These are phyloP conservation scores for Trebouxia sp. DNA, from an alignment of 139 green algal genomes.

Conservation along the genomic window DNA sequence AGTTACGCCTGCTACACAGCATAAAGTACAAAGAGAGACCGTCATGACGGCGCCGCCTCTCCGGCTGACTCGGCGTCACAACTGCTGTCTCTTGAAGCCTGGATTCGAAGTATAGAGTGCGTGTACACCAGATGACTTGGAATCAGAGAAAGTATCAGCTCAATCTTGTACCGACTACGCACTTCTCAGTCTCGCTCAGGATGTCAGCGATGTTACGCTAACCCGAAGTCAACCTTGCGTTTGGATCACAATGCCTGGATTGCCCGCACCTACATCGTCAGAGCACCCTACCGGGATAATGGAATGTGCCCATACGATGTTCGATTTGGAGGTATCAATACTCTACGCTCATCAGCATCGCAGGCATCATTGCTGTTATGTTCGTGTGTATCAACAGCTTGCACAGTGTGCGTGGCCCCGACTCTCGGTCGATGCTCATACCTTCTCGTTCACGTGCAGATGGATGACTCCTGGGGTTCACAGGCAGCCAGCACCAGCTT, in stretches of 20 bases:
- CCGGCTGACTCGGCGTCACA: not conserved
- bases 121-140: not conserved
- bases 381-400: too few species aligned
- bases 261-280: not conserved
- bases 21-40: too few species aligned
- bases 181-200: not conserved
- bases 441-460: not conserved
- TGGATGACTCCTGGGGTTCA: not conserved
- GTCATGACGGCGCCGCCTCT: too few species aligned
- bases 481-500: not conserved
- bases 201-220: not conserved
- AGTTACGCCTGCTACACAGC: not conserved
- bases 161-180: not conserved
- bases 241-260: slow-evolving; percentile 13
- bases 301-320: not conserved
- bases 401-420: too few species aligned
- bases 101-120: too few species aligned
- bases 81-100: not conserved
- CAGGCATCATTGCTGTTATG: too few species aligned
- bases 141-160: not conserved
- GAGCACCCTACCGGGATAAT: not conserved
- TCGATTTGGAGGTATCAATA: slow-evolving; percentile 7
- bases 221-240: too few species aligned
- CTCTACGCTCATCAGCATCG: too few species aligned
- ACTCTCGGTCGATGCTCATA: not conserved